These are phyloP conservation scores for Tuber brumale DNA, from an alignment of 495 filamentous ascomycete genomes.

Conservation along the genomic window DNA sequence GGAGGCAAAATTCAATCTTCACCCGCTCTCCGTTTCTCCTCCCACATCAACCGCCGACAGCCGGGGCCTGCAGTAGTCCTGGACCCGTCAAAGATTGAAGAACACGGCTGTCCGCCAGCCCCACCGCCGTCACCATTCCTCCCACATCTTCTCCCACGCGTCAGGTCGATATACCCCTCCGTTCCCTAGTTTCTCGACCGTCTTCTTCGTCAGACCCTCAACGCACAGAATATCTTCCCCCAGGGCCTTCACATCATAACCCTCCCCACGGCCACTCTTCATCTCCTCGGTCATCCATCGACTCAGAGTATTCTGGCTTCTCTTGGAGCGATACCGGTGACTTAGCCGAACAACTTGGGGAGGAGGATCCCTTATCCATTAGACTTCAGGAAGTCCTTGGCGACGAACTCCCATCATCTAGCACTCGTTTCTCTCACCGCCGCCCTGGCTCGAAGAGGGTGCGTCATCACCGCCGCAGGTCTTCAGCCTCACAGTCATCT, in stretches of 20 bases:
- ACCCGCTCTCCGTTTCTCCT: constrained; percentile 29
- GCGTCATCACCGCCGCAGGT: constrained; percentile 19
- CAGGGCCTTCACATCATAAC: constrained; percentile 26
- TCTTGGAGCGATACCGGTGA: constrained; percentile 94
- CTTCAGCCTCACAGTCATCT: constrained; percentile 27
- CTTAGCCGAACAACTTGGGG: constrained; percentile 79
- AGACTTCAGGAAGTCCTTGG: constrained; percentile 58
- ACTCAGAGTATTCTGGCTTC: constrained; percentile 60
- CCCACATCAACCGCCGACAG: constrained; percentile 26
- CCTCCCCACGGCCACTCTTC: constrained; percentile 43
- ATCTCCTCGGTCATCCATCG: constrained; percentile 44
- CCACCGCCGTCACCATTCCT: constrained; percentile 54
- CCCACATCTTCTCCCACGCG: constrained; percentile 48
- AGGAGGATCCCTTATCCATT: constrained; percentile 69
- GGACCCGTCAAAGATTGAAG: constrained; percentile 27
- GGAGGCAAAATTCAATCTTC: constrained; percentile 18
- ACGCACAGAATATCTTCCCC: constrained; percentile 40
- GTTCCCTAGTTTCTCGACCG: constrained; percentile 47
- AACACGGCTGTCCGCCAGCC: constrained; percentile 50
- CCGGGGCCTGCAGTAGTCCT: constrained; percentile 28
- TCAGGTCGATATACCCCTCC: constrained; percentile 59
- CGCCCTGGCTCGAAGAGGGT: constrained; percentile 27
- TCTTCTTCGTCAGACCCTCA: constrained; percentile 46
- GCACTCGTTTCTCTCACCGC: constrained; percentile 16
- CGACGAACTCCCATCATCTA: constrained; percentile 47